These are phyloP conservation scores for Aspergillus fijiensis DNA, from an alignment of 2,329 filamentous ascomycete species.

Conservation along the genomic window DNA sequence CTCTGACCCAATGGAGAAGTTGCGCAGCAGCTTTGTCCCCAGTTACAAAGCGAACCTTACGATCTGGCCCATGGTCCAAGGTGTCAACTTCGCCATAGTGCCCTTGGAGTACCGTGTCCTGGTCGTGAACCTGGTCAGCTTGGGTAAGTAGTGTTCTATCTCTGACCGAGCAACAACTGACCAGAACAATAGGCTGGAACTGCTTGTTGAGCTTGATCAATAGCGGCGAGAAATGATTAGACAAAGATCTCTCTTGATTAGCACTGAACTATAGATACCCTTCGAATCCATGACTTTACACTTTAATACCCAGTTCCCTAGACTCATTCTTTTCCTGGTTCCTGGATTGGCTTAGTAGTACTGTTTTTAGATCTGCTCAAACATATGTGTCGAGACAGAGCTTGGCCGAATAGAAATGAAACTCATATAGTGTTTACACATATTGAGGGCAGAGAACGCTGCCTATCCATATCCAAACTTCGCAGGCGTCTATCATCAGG, in stretches of 20 bases:
- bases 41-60: slow-evolving; percentile 82
- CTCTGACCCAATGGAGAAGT: slow-evolving; percentile 63
- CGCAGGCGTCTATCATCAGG: neutral
- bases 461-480: neutral
- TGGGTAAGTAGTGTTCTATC: slow-evolving; percentile 52
- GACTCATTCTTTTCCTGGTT: neutral
- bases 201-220: slow-evolving; percentile 60
- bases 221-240: slow-evolving; percentile 40
- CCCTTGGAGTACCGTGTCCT: slow-evolving; percentile 80
- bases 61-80: slow-evolving; percentile 83
- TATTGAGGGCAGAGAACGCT: neutral
- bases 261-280: slow-evolving; percentile 40
- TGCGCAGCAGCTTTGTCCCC: slow-evolving; percentile 66
- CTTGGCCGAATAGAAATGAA: too few relatives aligned
- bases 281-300: slow-evolving; percentile 6
- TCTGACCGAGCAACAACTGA: slow-evolving; percentile 12
- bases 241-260: slow-evolving; percentile 1
- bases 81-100: slow-evolving; percentile 82
- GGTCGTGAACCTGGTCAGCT: slow-evolving; percentile 78
- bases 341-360: too few relatives aligned
- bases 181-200: slow-evolving; percentile 52
- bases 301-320: neutral
- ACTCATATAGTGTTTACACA: neutral
- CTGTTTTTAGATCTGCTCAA: too few relatives aligned
- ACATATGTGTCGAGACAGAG: too few relatives aligned